Base-by-base conservation (phyloP, 192 early-diverging fungal species). In the Podochytrium sp. region DNA sequence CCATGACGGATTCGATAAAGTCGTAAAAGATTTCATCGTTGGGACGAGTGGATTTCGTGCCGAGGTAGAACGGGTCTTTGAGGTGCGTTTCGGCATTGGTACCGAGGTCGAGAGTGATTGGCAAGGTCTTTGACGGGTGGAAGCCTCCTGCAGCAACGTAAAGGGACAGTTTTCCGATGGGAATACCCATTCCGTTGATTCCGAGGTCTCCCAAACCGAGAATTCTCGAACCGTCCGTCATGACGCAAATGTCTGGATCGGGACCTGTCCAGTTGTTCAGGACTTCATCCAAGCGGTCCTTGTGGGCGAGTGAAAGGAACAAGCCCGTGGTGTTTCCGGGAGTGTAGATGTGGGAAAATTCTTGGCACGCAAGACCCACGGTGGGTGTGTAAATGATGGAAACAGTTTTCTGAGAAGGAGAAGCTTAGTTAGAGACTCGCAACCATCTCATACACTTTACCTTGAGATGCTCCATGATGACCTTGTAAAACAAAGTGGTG, bases 111-210 rank as follows among this genome's bases (percentile, higher is more conserved):
- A 98, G 79, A 60, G 91, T 90, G 71, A 98, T 94, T 29, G 96
- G 96, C 40, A 98, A 86, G 51, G 93, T 95, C 65, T 88, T 85
- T 65, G 88, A 75, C 66, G 95, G 96, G 71, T 96, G 87, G 56
- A 98, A 87, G 41, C 95, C 95, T 16, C 71, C 84, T n/a, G 76
- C 74, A 23, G 80, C 83, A 35, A 77, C 61, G 61, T 96, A 97
- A 34, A 98, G 87, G 72, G 94, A 94, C 47, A 98, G 91, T 80
- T 97, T 98, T 78, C 95, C 95, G 32, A 96, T 91, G 20, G 94
- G 92, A 68, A 98, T 98, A 57, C 94, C 94, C 90, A 96, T 94
- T 41, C 96, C 96, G 78, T 93, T 94, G 50, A 98, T 89, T 77
- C 96, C 96, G 37, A 95, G 87, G 76, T 98, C 96, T 58, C 96